phyloP scores from a whole-genome alignment of 176 grass and related monocot genomes.

The Aegilops tauschii region DNA sequence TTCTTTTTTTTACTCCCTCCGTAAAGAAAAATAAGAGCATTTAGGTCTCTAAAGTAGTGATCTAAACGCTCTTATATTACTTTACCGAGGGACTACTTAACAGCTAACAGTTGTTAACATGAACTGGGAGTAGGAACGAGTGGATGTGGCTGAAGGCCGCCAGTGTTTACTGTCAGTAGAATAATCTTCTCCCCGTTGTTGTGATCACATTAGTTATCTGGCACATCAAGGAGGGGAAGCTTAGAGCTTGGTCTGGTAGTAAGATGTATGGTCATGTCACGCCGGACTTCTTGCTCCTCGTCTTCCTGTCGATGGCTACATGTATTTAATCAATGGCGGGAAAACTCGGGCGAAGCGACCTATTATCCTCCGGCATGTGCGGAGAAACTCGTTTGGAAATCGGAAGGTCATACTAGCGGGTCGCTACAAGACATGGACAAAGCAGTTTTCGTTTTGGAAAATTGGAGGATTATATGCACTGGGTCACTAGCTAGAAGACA shows the following conservation, averaged over 20 bases:
- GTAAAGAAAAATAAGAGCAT: no score
- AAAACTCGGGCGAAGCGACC: constrained; percentile 12
- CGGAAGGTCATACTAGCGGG: no score
- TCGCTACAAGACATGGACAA: not conserved
- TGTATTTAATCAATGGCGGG: not conserved
- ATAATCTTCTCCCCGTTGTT: not conserved
- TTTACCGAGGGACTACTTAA: no score
- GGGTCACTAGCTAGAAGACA: not conserved
- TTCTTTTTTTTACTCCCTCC: not conserved
- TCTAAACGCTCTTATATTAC: no score
- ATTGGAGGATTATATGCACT: not conserved
- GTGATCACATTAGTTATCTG: not conserved
- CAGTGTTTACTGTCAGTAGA: not conserved
- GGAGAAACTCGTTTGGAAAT: not conserved
- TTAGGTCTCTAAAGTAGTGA: no score
- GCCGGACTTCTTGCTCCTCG: not conserved
- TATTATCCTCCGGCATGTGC: constrained; percentile 6
- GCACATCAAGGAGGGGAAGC: constrained; percentile 13
- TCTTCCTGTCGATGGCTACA: not conserved
- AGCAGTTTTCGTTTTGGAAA: no score
- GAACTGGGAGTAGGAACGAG: no score
- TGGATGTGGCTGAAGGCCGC: constrained; percentile 21
- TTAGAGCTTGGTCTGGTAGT: not conserved
- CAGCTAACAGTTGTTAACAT: not conserved
- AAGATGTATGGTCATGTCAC: constrained; percentile 18